Conservation (phyloP, 306 rosid species). For the Vigna reflexopilosa region DNA sequence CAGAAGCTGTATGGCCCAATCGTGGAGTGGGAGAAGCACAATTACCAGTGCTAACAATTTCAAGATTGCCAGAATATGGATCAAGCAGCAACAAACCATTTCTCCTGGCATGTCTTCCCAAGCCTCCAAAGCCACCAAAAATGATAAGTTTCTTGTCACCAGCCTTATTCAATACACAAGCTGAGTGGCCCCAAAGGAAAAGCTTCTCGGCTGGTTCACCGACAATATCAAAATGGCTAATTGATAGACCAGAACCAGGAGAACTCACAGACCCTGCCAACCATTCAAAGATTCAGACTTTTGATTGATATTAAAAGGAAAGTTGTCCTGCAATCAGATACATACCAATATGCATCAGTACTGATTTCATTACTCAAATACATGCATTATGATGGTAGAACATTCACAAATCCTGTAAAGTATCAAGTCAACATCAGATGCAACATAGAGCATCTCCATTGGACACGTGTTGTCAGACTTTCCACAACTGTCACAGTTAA, state of each 20-base stretch:
- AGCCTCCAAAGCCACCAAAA: slow-evolving; percentile 96
- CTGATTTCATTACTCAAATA: slow-evolving; percentile 42
- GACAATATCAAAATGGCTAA: slow-evolving; percentile 59
- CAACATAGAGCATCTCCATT: background rate
- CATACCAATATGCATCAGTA: slow-evolving; percentile 58
- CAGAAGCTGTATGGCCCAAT: slow-evolving; percentile 77
- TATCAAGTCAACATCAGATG: background rate
- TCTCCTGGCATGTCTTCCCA: slow-evolving; percentile 87
- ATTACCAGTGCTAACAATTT: slow-evolving; percentile 46
- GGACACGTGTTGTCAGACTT: too few species aligned
- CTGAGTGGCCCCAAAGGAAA: slow-evolving; percentile 91
- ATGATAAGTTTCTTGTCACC: slow-evolving; percentile 53
- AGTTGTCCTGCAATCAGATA: slow-evolving; percentile 79
- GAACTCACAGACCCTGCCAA: slow-evolving; percentile 78
- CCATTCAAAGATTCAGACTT: slow-evolving; percentile 88
- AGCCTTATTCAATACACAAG: slow-evolving; percentile 54
- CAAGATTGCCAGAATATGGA: slow-evolving; percentile 61
- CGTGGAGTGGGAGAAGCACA: slow-evolving; percentile 67
- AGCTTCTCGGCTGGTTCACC: slow-evolving; percentile 77
- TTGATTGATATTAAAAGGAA: slow-evolving; percentile 72
- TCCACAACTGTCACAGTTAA: too few species aligned
- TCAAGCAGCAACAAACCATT: slow-evolving; percentile 67
- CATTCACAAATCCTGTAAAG: slow-evolving; percentile 17
- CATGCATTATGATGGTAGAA: slow-evolving; percentile 17
- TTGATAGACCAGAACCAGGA: slow-evolving; percentile 53